Evolutionary conservation across 768 basidiomycete genomes (phyloP), one percentile per base, ranked within the genome.

Genomic region (Auricularia sp.): DNA sequence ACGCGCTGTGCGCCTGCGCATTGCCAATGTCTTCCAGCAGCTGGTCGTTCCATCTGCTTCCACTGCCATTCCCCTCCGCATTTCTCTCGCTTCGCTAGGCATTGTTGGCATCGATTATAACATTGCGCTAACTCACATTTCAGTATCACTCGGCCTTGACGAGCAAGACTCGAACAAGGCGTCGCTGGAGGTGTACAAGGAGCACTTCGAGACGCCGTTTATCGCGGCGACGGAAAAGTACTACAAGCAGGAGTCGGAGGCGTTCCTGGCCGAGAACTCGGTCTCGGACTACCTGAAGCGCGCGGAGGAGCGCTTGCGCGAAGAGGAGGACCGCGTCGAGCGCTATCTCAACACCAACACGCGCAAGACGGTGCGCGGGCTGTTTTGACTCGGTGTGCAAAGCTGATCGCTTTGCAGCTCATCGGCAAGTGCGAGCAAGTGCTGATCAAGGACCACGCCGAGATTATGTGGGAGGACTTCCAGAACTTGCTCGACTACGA

Each of bases 251-350:
- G 95, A 99, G 75, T 95, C 93, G 0, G 88, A 93, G 68, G 82
- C 87, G 3, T 99, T 93, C 80, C 83, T 98, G 34, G 86, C 88
- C 1, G 85, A 87, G 71, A 93, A 93, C 77, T 89, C 83, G 64
- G 88, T 98, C 61, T 90, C 92, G 12, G 96, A 98, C 72, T 99
- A 98, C 74, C 79, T 99, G 73, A 93, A 87, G 78, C 95, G 91
- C 75, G 95, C 93, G 0, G 96, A 97, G 72, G 90, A 91, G 70
- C 85, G 96, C 56, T 77, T 99, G 65, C 84, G 85, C 64, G 95
- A 99, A 75, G 96, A 99, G 71, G 93, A 96, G 74, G 91, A 95
- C 71, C 85, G 96, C 29, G 93, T 98, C 21, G 95, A 62, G n/a
- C n/a, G n/a, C n/a, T 98, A 97, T 75, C 81, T 99, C 58, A 89